A percentile compares a stretch with the other conserved stretches of the same genome.
Conservation (phyloP, 176 grass and related monocot genomes). For the Triticum turgidum region DNA sequence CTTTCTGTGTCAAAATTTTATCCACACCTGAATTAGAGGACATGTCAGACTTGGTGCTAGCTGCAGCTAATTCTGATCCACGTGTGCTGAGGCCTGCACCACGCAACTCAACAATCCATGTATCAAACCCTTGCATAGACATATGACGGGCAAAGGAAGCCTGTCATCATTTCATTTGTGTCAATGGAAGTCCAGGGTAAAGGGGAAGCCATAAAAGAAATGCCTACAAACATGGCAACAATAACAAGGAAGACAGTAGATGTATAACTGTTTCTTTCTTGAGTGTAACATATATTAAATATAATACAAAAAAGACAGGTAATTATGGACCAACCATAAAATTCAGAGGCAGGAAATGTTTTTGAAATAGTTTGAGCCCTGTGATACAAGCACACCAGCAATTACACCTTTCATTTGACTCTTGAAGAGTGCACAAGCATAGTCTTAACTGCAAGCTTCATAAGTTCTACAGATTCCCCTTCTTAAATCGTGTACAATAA, state of each 20-base stretch:
- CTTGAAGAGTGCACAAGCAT: neutral
- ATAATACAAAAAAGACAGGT: neutral
- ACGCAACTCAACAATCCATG: constrained; percentile 93
- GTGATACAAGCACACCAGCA: constrained; percentile 12
- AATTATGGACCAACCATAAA: neutral
- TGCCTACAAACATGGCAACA: neutral
- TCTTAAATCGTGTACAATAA: neutral
- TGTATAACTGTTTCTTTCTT: constrained; percentile 2
- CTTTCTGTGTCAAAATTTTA: constrained; percentile 31
- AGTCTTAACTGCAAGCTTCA: constrained; percentile 6
- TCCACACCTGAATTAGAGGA: constrained; percentile 26
- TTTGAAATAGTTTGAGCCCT: neutral
- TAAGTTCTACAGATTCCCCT: neutral
- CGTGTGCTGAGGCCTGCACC: constrained; percentile 80
- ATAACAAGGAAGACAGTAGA: neutral
- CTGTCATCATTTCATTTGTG: constrained; percentile 44
- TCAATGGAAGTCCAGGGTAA: constrained; percentile 17
- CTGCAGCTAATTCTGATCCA: constrained; percentile 38
- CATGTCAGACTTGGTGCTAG: constrained; percentile 22
- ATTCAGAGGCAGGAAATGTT: neutral
- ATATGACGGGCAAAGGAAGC: constrained; percentile 98
- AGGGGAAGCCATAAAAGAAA: neutral
- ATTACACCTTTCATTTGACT: neutral
- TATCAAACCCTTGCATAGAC: constrained; percentile 96
- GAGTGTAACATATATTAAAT: neutral